phyloP scores from a whole-genome alignment of 768 basidiomycete genomes.

The Calocybe indica region DNA sequence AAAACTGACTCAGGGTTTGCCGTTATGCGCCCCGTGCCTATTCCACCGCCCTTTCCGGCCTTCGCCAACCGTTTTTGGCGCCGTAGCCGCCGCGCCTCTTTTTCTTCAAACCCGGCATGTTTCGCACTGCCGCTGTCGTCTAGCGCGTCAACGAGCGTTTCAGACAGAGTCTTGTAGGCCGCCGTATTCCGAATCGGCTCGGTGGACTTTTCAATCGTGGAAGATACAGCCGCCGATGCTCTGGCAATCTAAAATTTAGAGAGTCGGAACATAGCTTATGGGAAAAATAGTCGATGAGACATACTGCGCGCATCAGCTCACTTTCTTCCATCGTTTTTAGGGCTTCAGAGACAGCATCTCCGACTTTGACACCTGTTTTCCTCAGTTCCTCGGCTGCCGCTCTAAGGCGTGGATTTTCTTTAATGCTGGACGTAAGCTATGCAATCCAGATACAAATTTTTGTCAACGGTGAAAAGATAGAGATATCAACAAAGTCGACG shows the following conservation, averaged over 20 bases:
- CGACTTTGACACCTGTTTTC: constrained; percentile 85
- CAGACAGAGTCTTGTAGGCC: constrained; percentile 88
- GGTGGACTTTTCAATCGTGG: constrained; percentile 81
- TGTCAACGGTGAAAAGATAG: constrained; percentile 5
- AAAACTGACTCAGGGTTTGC: constrained; percentile 77
- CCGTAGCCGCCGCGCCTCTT: constrained; percentile 78
- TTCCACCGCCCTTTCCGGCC: constrained; percentile 66
- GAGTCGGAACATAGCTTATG: not conserved
- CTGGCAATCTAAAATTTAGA: constrained; percentile 57
- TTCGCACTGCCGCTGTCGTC: constrained; percentile 92
- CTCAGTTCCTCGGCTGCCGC: constrained; percentile 92
- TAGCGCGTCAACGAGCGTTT: constrained; percentile 85
- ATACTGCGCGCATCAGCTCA: constrained; percentile 80
- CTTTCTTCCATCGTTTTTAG: constrained; percentile 93
- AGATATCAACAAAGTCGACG: constrained; percentile 21
- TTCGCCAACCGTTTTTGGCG: constrained; percentile 79
- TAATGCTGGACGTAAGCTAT: constrained; percentile 88
- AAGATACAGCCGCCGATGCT: constrained; percentile 82
- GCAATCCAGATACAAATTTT: not conserved
- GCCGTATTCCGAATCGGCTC: constrained; percentile 96
- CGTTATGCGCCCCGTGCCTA: constrained; percentile 45
- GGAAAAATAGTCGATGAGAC: constrained; percentile 14
- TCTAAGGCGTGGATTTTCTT: constrained; percentile 89
- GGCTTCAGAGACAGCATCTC: constrained; percentile 91
- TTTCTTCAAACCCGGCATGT: constrained; percentile 95